phyloP scores from a whole-genome alignment of 2,329 filamentous ascomycete genomes.

The Saccharata proteae region DNA sequence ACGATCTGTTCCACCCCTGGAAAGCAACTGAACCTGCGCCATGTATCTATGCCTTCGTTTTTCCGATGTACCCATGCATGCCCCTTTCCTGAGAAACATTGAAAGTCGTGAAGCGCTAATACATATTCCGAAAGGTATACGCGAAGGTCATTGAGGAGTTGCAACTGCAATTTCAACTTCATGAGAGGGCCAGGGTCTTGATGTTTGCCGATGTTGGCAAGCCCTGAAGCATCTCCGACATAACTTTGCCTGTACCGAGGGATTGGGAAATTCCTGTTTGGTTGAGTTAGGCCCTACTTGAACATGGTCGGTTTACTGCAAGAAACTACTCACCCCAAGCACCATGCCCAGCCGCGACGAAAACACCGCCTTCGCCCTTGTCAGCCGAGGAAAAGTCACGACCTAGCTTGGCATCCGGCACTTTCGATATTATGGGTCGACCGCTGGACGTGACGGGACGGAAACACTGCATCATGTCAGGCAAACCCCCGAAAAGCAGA shows the following conservation, averaged over 20 bases:
- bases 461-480: slow-evolving; percentile 43
- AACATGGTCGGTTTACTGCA: slow-evolving; percentile 25
- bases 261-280: slow-evolving; percentile 24
- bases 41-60: too few relatives aligned
- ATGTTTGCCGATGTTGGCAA: slow-evolving; percentile 48
- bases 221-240: slow-evolving; percentile 58
- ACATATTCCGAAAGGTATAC: too few relatives aligned
- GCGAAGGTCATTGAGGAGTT: too few relatives aligned
- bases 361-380: slow-evolving; percentile 49
- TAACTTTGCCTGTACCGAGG: slow-evolving; percentile 57
- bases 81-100: too few relatives aligned
- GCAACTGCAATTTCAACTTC: too few relatives aligned
- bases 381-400: slow-evolving; percentile 30
- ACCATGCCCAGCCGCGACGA: slow-evolving; percentile 59
- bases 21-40: too few relatives aligned
- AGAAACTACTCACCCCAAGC: slow-evolving; percentile 49
- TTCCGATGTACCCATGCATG: too few relatives aligned
- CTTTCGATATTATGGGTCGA: slow-evolving; percentile 47
- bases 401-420: slow-evolving; percentile 47
- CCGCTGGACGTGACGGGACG: slow-evolving; percentile 55
- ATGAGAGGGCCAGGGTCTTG: slow-evolving; percentile 32
- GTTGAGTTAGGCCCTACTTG: slow-evolving; percentile 34
- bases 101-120: too few relatives aligned
- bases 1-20: too few relatives aligned
- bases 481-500: neutral